A percentile compares a stretch with the other conserved stretches of the same genome.
phyloP scores from a whole-genome alignment of 2,329 filamentous ascomycete species.

The Reticulascus tulasneorum region DNA sequence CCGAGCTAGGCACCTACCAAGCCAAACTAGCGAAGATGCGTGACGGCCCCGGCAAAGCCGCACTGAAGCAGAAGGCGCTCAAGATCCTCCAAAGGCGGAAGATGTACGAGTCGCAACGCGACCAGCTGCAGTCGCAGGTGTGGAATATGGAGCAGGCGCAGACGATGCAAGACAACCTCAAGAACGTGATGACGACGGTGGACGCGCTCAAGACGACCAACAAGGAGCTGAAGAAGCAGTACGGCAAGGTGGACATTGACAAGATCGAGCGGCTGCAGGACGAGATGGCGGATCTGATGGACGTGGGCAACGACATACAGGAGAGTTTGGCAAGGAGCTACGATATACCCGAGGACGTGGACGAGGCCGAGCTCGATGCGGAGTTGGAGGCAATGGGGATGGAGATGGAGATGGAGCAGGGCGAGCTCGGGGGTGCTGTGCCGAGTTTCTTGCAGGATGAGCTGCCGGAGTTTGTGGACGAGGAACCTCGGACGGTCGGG shows the following conservation, averaged over 20 bases:
- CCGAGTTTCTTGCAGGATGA: conserved; percentile 91
- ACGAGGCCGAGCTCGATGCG: conserved; percentile 93
- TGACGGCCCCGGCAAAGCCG: conserved; percentile 88
- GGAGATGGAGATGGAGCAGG: conserved; percentile 84
- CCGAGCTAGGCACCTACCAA: conserved; percentile 85
- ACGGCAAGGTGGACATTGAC: conserved; percentile 95
- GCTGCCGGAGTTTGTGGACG: conserved; percentile 85
- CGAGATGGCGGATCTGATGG: conserved; percentile 97
- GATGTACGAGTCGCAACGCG: conserved; percentile 88
- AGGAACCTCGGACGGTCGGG: conserved; percentile 67
- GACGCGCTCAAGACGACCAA: conserved; percentile 97
- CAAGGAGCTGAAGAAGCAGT: conserved; percentile 87
- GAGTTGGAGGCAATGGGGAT: conserved; percentile 92
- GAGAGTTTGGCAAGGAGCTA: conserved; percentile 89
- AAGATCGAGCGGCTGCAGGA: conserved; percentile 98
- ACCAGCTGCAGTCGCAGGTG: conserved; percentile 88
- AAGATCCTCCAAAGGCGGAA: conserved; percentile 92
- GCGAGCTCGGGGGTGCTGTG: conserved; percentile 56
- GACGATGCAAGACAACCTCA: conserved; percentile 98
- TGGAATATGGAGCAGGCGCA: conserved; percentile 99
- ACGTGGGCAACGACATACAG: conserved; percentile 97
- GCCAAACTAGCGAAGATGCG: conserved; percentile 86
- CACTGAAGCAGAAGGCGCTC: conserved; percentile 89
- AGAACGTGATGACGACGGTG: conserved; percentile 97
- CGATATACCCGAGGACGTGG: conserved; percentile 93